Evolutionary conservation across 768 basidiomycete genomes (phyloP).

Genomic region (Hygrocybe coccinea): DNA sequence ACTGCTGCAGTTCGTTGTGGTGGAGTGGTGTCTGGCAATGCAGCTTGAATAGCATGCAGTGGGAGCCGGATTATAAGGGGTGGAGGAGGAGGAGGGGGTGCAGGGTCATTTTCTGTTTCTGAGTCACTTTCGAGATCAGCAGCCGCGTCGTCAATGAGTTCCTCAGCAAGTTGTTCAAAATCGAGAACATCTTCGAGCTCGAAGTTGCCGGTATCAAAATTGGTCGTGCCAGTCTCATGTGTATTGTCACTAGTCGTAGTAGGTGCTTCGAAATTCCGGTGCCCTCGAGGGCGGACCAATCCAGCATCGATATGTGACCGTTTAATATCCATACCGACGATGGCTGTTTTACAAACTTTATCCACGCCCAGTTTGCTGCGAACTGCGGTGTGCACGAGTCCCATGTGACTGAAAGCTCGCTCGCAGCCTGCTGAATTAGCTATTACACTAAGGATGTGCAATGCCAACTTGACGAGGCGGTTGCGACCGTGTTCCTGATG

Average conservation of each 20-base stretch:
- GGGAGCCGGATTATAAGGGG: not conserved
- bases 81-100: not conserved
- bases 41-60: not conserved
- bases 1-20: not conserved
- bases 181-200: not conserved
- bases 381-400: conserved; percentile 20
- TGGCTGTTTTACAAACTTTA: conserved; percentile 16
- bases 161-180: not conserved
- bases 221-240: not conserved
- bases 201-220: not conserved
- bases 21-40: not conserved
- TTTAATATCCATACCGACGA: conserved; percentile 20
- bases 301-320: conserved; percentile 14
- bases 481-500: not conserved
- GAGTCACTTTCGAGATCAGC: not conserved
- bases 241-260: not conserved
- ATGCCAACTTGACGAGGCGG: conserved; percentile 19
- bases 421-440: conserved; percentile 28
- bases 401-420: conserved; percentile 24
- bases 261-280: conserved; percentile 4
- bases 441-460: conserved; percentile 22
- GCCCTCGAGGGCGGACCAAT: conserved; percentile 7
- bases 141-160: not conserved
- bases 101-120: not conserved
- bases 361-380: conserved; percentile 12